A percentile compares a stretch with the other conserved stretches of the same genome.
These are phyloP conservation scores for Fagus crenata DNA, from an alignment of 306 rosid species.

Conservation along the genomic window DNA sequence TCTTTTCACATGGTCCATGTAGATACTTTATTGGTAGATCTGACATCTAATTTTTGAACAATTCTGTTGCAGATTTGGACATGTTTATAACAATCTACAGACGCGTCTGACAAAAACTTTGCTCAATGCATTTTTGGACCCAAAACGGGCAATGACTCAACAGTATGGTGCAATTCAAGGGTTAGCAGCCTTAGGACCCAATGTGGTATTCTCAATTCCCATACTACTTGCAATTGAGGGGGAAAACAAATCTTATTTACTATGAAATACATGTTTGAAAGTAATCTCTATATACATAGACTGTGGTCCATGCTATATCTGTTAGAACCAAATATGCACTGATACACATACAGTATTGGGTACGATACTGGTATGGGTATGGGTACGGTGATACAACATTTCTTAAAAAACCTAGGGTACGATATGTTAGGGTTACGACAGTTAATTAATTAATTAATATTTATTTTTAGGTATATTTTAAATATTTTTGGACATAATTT, in stretches of 20 bases:
- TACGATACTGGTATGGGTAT: too few species aligned
- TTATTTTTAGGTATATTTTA: too few species aligned
- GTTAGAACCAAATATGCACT: not conserved
- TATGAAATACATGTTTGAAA: slow-evolving; percentile 14
- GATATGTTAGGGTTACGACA: too few species aligned
- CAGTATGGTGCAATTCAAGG: slow-evolving; percentile 91
- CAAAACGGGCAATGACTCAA: slow-evolving; percentile 75
- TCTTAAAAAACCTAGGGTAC: too few species aligned
- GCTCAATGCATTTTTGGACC: slow-evolving; percentile 83
- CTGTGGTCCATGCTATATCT: slow-evolving; percentile 12
- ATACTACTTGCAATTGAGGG: slow-evolving; percentile 22
- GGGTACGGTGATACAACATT: too few species aligned
- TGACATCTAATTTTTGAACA: slow-evolving; percentile 1
- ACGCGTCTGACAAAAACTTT: slow-evolving; percentile 74
- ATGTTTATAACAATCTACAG: slow-evolving; percentile 76
- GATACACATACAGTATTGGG: too few species aligned
- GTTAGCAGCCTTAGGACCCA: slow-evolving; percentile 70
- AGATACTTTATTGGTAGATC: slow-evolving; percentile 12
- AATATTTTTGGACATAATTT: too few species aligned
- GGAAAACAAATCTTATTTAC: slow-evolving; percentile 4
- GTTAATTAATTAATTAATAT: too few species aligned
- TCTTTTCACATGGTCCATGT: not conserved
- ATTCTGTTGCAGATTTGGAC: slow-evolving; percentile 66
- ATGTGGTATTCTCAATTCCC: slow-evolving; percentile 57
- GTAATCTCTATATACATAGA: slow-evolving; percentile 8